Percentiles rank a stretch among this genome's conserved stretches.
These are phyloP conservation scores for Sabuloglossum arenarium DNA, from an alignment of 495 filamentous ascomycete genomes.

Conservation along the genomic window DNA sequence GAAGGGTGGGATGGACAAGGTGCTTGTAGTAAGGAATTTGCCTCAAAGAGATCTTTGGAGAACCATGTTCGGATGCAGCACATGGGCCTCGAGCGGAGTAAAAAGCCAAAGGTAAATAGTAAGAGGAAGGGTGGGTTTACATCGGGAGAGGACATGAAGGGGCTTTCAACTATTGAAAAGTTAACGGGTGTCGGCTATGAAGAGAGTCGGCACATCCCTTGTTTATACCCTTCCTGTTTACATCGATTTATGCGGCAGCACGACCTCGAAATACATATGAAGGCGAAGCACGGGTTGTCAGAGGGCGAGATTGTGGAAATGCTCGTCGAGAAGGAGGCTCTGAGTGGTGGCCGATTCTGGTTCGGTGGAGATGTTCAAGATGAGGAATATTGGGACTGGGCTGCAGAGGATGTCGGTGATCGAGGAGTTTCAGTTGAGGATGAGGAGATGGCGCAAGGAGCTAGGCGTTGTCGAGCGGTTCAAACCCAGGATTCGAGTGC, in stretches of 20 bases:
- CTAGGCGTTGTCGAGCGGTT: background rate
- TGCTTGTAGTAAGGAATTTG: slow-evolving; percentile 49
- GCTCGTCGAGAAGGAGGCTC: background rate
- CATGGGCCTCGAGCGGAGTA: slow-evolving; percentile 29
- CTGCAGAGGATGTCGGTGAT: background rate
- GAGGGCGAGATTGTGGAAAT: slow-evolving; percentile 28
- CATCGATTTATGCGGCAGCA: slow-evolving; percentile 43
- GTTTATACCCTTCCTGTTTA: slow-evolving; percentile 27
- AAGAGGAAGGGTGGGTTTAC: slow-evolving; percentile 4
- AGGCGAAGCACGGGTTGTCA: slow-evolving; percentile 25
- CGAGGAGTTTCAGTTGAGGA: background rate
- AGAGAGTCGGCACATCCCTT: slow-evolving; percentile 31
- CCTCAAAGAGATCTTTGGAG: slow-evolving; percentile 51
- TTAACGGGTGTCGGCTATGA: slow-evolving; percentile 41
- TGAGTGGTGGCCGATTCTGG: slow-evolving; percentile 1
- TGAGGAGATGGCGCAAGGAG: background rate
- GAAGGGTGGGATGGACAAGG: slow-evolving; percentile 38
- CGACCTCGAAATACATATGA: slow-evolving; percentile 46
- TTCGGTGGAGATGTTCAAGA: background rate
- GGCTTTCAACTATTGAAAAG: slow-evolving; percentile 15
- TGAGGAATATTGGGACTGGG: background rate
- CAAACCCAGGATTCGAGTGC: no score
- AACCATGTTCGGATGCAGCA: slow-evolving; percentile 65
- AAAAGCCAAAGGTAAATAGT: slow-evolving; percentile 14
- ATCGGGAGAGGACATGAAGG: slow-evolving; percentile 8